Evolutionary conservation across 1,284 basidiomycete species (phyloP).

Genomic region (Cutaneotrichosporon sp.): DNA sequence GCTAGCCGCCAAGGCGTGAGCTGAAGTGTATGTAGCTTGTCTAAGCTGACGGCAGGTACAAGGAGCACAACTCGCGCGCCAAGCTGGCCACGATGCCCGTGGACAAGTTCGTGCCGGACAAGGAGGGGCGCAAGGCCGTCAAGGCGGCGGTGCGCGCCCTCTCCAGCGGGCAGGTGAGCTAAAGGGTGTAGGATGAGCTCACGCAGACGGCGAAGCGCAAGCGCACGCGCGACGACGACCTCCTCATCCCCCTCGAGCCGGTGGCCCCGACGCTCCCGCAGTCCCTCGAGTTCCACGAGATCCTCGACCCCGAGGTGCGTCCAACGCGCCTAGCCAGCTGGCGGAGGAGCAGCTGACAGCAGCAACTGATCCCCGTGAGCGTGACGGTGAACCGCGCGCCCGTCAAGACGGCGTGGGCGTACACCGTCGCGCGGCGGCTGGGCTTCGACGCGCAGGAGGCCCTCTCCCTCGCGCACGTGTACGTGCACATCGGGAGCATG

Average conservation of each 20-base stretch:
- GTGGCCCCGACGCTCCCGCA: neutral
- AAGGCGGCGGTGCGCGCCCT: conserved; percentile 63
- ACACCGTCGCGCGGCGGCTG: conserved; percentile 76
- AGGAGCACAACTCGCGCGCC: conserved; percentile 66
- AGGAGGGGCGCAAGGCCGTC: conserved; percentile 67
- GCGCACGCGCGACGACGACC: conserved; percentile 24
- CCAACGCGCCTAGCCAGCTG: neutral
- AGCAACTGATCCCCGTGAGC: conserved; percentile 65
- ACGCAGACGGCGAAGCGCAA: conserved; percentile 25
- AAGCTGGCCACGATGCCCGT: conserved; percentile 65
- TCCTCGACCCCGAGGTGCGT: conserved; percentile 42
- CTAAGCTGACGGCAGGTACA: conserved; percentile 62
- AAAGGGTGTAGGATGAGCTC: neutral
- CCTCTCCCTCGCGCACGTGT: conserved; percentile 63
- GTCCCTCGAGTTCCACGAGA: conserved; percentile 39
- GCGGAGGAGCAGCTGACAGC: conserved; percentile 1
- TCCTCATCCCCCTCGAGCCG: conserved; percentile 7
- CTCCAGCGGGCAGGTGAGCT: conserved; percentile 33
- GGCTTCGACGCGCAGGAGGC: conserved; percentile 87
- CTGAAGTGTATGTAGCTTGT: conserved; percentile 36
- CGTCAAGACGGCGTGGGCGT: conserved; percentile 91
- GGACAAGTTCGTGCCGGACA: conserved; percentile 63
- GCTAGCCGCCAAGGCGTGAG: conserved; percentile 76
- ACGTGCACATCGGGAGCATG: conserved; percentile 87
- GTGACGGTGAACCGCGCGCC: conserved; percentile 86